Evolutionary conservation across 192 early-diverging fungal species (phyloP).

Genomic region (Rhizophagus clarus): DNA sequence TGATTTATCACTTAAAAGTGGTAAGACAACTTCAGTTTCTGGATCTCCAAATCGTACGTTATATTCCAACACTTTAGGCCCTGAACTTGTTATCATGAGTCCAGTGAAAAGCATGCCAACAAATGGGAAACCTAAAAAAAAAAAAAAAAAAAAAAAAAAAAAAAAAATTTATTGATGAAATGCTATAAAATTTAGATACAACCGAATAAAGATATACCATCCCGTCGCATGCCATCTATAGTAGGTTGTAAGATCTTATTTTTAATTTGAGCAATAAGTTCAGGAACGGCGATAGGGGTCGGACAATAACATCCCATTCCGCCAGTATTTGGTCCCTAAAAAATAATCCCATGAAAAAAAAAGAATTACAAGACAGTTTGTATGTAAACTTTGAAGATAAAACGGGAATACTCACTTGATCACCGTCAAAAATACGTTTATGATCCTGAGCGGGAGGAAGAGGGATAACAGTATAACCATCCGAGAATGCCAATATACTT

Average conservation of each 20-base stretch:
- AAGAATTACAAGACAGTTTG: not conserved
- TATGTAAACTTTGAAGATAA: not conserved
- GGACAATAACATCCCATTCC: conserved; percentile 99
- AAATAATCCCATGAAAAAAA: not conserved
- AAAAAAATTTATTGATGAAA: not conserved
- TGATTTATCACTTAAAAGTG: conserved; percentile 79
- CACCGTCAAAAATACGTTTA: conserved; percentile 94
- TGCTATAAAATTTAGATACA: not conserved
- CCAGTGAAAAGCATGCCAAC: conserved; percentile 97
- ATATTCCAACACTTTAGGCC: conserved; percentile 96
- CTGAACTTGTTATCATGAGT: conserved; percentile 88
- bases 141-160: too few species aligned
- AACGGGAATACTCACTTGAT: conserved; percentile 43
- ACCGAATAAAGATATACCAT: conserved; percentile 52
- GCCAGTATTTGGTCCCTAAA: conserved; percentile 90
- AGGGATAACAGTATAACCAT: conserved; percentile 90
- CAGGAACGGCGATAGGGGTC: conserved; percentile 85
- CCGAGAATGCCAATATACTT: conserved; percentile 87
- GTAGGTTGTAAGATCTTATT: conserved; percentile 85
- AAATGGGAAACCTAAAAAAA: conserved; percentile 78
- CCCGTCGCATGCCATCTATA: conserved; percentile 94
- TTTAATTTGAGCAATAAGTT: conserved; percentile 72
- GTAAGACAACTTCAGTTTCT: conserved; percentile 95
- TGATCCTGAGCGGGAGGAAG: conserved; percentile 98
- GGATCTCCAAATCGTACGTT: conserved; percentile 99